These are phyloP conservation scores for Chrysochromulina parva DNA, from an alignment of 78 protist species.

Conservation along the genomic window DNA sequence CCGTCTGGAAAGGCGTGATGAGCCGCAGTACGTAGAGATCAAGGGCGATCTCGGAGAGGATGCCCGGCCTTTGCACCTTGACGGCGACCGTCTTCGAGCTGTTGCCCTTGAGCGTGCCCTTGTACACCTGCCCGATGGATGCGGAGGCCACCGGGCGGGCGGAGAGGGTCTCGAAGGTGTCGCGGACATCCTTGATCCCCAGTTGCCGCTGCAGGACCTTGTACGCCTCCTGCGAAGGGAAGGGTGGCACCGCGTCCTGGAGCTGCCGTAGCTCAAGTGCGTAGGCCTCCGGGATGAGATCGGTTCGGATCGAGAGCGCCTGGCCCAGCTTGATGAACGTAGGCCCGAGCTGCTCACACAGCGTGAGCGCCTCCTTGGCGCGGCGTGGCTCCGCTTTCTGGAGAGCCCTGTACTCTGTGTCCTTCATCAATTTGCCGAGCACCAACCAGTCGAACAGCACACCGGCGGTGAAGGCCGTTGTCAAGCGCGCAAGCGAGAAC, in stretches of 20 bases:
- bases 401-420: neutral
- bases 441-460: neutral
- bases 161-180: neutral
- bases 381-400: neutral
- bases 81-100: neutral
- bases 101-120: neutral
- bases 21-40: neutral
- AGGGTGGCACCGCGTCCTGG: slow-evolving; percentile 24
- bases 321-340: slow-evolving; percentile 13
- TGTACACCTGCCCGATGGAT: slow-evolving; percentile 7
- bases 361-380: slow-evolving; percentile 9
- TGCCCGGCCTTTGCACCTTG: neutral
- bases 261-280: slow-evolving; percentile 22
- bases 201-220: neutral
- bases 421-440: neutral
- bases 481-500: neutral
- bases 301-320: slow-evolving; percentile 23
- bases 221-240: neutral
- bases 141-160: neutral
- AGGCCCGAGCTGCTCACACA: neutral
- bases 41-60: neutral
- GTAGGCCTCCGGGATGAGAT: slow-evolving; percentile 18
- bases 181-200: neutral
- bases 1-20: neutral
- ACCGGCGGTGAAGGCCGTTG: neutral